Evolutionary conservation across 108 stramenopile genomes (phyloP), one percentile per base, ranked within the genome.

Genomic region (Chaetoceros tenuissimus): DNA sequence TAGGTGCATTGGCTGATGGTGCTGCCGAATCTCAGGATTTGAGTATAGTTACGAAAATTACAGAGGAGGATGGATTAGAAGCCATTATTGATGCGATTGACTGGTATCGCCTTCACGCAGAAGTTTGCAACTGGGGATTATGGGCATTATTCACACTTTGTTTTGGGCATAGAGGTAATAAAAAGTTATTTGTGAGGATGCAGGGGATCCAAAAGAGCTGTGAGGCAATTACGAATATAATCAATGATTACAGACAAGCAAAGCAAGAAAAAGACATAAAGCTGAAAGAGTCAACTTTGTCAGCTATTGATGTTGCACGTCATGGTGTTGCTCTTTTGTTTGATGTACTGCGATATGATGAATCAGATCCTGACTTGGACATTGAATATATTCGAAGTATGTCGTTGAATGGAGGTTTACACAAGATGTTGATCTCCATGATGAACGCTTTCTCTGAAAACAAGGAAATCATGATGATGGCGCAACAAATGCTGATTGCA

Each of bases 291-390:
- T 40, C 34, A 13, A 40, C 5, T 40, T 40, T 13, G 8, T 40
- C 13, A 5, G 13, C 34, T 5, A 13, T 40, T 40, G 8, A 40
- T 10, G 34, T 13, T 40, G 55, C 57, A 34, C 62, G 81, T 10
- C 81, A 82, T 59, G 77, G 81, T n/a, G 46, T 75, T 30, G 81
- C 77, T 1, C 52, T 82, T 22, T 56, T 82, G 20, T 82, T 78
- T 70, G 81, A 77, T 66, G 25, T 78, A 3, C 31, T 82, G 54
- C 48, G 77, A 62, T 34, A 69, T 17, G 31, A 43, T 13, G 59
- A 44, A 43, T 10, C 8, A 40, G 7, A 7, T 16, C 60, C 58
- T 57, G 7, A 26, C 7, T 5, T 31, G 3, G 59, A 78, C 53
- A 48, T 72, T 3, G 62, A 64, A 59, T 52, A 71, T 26, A 43